A percentile compares a stretch with the other conserved stretches of the same genome.
phyloP scores from a whole-genome alignment of 352 stramenopile species.

The Phytophthora fragariaefolia region DNA sequence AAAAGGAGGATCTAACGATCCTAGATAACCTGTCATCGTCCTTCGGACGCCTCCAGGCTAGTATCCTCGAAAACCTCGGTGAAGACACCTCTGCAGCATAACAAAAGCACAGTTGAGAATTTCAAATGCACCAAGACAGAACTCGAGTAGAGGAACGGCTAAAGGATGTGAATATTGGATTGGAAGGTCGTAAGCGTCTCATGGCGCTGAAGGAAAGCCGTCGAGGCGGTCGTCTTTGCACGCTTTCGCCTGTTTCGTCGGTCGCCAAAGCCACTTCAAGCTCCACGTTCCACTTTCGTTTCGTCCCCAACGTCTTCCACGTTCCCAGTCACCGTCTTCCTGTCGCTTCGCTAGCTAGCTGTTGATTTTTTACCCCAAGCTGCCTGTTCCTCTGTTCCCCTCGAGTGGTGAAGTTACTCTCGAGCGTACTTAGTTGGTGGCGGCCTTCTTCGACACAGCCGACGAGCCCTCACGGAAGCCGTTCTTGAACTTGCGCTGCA shows the following conservation, averaged over 20 bases:
- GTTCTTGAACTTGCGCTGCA: slow-evolving; percentile 99
- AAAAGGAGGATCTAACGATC: slow-evolving; percentile 77
- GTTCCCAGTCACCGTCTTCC: slow-evolving; percentile 33
- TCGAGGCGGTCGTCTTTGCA: slow-evolving; percentile 19
- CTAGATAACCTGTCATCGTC: slow-evolving; percentile 82
- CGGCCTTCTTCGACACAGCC: slow-evolving; percentile 90
- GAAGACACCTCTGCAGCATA: slow-evolving; percentile 39
- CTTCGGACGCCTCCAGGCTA: slow-evolving; percentile 80
- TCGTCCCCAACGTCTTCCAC: slow-evolving; percentile 30
- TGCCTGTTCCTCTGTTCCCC: slow-evolving; percentile 36
- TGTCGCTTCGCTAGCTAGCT: slow-evolving; percentile 47
- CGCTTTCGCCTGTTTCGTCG: slow-evolving; percentile 27
- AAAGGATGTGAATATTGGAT: slow-evolving; percentile 58
- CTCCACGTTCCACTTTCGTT: slow-evolving; percentile 24
- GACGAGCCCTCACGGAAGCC: slow-evolving; percentile 97
- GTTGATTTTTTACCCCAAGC: slow-evolving; percentile 46
- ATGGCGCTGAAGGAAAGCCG: slow-evolving; percentile 11
- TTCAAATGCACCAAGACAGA: too few relatives aligned
- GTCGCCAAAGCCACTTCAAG: slow-evolving; percentile 8
- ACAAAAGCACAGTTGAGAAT: background rate
- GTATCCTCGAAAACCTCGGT: slow-evolving; percentile 85
- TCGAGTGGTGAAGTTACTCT: slow-evolving; percentile 19
- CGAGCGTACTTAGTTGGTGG: slow-evolving; percentile 82
- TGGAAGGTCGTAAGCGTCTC: slow-evolving; percentile 38
- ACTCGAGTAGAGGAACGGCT: slow-evolving; percentile 27